A percentile compares a stretch with the other conserved stretches of the same genome.
These are phyloP conservation scores for Sporobolus alterniflorus DNA, from an alignment of 202 grass and related monocot species.

Conservation along the genomic window DNA sequence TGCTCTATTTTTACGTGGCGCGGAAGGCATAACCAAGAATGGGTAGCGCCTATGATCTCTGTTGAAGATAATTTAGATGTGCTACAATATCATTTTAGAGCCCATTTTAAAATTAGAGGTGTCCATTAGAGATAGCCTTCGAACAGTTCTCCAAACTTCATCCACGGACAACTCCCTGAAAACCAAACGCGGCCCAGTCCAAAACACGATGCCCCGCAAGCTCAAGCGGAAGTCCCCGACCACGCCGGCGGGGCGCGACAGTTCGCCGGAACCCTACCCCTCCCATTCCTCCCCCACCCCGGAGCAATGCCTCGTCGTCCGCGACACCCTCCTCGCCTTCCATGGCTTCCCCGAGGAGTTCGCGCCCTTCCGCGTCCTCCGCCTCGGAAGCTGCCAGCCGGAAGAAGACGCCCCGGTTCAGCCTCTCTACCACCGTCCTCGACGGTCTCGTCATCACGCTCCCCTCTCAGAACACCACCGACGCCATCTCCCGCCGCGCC, in stretches of 20 bases:
- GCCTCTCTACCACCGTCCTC: slow-evolving; percentile 42
- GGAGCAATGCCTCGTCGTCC: slow-evolving; percentile 65
- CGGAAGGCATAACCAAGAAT: too few species aligned
- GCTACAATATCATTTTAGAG: too few species aligned
- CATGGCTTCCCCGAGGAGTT: slow-evolving; percentile 94
- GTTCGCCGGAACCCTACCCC: slow-evolving; percentile 50
- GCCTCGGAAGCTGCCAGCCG: slow-evolving; percentile 20
- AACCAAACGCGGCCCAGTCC: too few species aligned
- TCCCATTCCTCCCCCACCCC: slow-evolving; percentile 46
- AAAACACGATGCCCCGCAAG: slow-evolving; percentile 66
- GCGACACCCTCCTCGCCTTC: slow-evolving; percentile 74
- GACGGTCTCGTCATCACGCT: slow-evolving; percentile 81
- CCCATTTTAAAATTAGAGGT: too few species aligned
- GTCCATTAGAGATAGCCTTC: too few species aligned
- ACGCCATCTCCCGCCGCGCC: slow-evolving; percentile 74
- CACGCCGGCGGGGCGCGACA: not conserved
- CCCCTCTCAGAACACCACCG: slow-evolving; percentile 93
- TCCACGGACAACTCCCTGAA: too few species aligned
- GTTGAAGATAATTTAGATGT: too few species aligned
- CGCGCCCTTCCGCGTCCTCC: slow-evolving; percentile 53
- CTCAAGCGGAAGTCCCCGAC: slow-evolving; percentile 41
- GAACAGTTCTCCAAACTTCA: too few species aligned
- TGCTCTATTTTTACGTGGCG: too few species aligned
- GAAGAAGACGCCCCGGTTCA: not conserved
- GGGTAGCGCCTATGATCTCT: too few species aligned